Conservation (phyloP, 2,329 filamentous ascomycete genomes). For the Talaromyces sp. region DNA sequence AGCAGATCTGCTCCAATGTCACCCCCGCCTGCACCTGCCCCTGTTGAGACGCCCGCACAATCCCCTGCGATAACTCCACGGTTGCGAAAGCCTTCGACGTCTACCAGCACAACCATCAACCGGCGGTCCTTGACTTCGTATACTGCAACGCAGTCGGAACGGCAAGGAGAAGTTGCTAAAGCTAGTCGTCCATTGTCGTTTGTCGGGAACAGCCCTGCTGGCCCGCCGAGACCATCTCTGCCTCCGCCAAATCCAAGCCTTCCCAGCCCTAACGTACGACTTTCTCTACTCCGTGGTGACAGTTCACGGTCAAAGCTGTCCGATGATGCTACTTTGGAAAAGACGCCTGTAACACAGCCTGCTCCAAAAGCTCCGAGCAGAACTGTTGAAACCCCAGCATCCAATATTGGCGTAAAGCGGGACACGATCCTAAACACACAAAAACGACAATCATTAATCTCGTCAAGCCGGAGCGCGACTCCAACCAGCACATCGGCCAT, state of each 20-base stretch:
- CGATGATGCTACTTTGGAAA: neutral
- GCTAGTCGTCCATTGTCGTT: conserved; percentile 13
- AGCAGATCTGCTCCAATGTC: conserved; percentile 24
- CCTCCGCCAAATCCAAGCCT: conserved; percentile 41
- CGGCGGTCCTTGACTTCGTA: conserved; percentile 26
- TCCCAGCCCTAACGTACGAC: conserved; percentile 33
- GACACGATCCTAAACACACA: neutral
- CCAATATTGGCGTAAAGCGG: neutral
- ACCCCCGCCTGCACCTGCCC: neutral
- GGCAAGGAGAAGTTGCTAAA: conserved; percentile 7
- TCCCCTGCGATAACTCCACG: conserved; percentile 19
- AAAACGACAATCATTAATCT: conserved; percentile 11
- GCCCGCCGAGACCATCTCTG: conserved; percentile 25
- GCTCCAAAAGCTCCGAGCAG: neutral
- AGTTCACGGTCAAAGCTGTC: conserved; percentile 5
- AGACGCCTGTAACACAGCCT: neutral
- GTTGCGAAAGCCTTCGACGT: conserved; percentile 19
- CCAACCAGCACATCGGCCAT: neutral
- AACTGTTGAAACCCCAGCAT: neutral
- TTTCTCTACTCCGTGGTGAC: conserved; percentile 3
- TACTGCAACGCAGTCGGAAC: conserved; percentile 18
- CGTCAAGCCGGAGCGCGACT: neutral
- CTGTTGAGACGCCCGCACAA: neutral
- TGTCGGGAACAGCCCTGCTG: neutral
- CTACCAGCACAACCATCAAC: conserved; percentile 22